Base-by-base conservation (phyloP, 495 filamentous ascomycete species). In the Penicillium simplicissimum region DNA sequence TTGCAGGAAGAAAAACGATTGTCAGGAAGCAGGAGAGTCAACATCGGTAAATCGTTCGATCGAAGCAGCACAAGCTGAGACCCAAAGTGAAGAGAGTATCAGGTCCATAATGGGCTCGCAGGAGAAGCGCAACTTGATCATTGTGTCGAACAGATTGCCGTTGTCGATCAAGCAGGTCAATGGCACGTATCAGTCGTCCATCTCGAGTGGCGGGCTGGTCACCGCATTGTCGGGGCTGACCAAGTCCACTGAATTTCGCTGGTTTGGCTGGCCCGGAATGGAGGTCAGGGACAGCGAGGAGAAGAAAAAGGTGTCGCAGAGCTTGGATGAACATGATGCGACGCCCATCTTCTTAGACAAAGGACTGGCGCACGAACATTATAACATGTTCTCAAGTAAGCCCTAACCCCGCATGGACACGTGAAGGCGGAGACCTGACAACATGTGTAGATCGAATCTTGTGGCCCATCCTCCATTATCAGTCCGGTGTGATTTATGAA, bases 381-480 rank as follows among this genome's bases (percentile, higher is more conserved):
- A 87, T 65, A 87, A 87, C 66, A 80, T 81, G 14, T 86, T 87
- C 64, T 86, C 84, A 1, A 86, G 79, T 81, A 67, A 37, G 73
- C 61, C 47, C 35, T 53, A 10, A 33, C 43, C 3, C 47, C 13
- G 0, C 42, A 19, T 6, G 35, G 34, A 14, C 13, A 6, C 11
- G 3, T 3, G 5, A 15, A 28, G 11, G 23, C 15, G n/a, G 31
- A 36, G 4, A 17, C 33, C 45, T 53, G 23, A 49, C 23, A 13
- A 14, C 43, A 38, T 67, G 34, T 59, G 35, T 35, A 95, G 93
- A 98, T 72, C 91, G 90, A 1, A 96, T 96, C 64, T 85, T 97
- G 34, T 98, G 94, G 94, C 94, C 94, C 4, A 86, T 96, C 13
- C 92, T 98, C 70, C 94, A 97, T 79, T 98, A 97, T 74, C 93